Evolutionary conservation across 2,329 filamentous ascomycete species (phyloP), one percentile per base, ranked within the genome.

Genomic region (Fusarium sp.): DNA sequence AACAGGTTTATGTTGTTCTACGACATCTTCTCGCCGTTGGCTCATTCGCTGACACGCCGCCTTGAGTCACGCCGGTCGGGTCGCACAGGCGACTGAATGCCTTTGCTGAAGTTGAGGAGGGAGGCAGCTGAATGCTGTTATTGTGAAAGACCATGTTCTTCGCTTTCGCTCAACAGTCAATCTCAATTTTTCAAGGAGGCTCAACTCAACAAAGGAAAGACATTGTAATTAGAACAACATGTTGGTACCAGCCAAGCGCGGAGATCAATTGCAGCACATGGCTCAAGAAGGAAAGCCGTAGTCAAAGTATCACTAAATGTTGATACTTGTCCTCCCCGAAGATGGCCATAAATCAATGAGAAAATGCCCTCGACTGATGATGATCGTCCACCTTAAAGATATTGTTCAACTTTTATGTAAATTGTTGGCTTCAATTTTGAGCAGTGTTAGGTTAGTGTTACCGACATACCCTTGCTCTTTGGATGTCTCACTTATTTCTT

Each of bases 11-110:
- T 31, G 7, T 11, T 20, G 24, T n/a, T 52, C 16, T 6, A 29
- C 27, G 47, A 31, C 38, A 16, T 22, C 11, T 60, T 54, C 38
- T 60, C 29, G n/a, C 24, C 34, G 22, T 63, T 61, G 52, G 42
- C 24, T 40, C 34, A 52, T 10, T 34, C 29, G 42, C 58, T 45
- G 45, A 54, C 38, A 65, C 50, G 42, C 45, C 60, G 52, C 20
- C 24, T 78, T 78, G 76, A 78, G 75, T 78, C 76, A 78, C 75
- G 58, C 76, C 76, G 76, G 72, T 57, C 62, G 6, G 76, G 71
- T 59, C 62, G 6, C 68, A 42, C 22, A 34, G 37, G 27, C 34
- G 31, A 20, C 47, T 54, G 18, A 18, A 47, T 9, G 18, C 10
- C n/a, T 31, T 20, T n/a, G 4, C 47, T 27, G 10, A 14, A 16